Percentiles rank a stretch among this genome's conserved stretches.
Conservation (phyloP, 257 asterid genomes). For the Capsicum pubescens region DNA sequence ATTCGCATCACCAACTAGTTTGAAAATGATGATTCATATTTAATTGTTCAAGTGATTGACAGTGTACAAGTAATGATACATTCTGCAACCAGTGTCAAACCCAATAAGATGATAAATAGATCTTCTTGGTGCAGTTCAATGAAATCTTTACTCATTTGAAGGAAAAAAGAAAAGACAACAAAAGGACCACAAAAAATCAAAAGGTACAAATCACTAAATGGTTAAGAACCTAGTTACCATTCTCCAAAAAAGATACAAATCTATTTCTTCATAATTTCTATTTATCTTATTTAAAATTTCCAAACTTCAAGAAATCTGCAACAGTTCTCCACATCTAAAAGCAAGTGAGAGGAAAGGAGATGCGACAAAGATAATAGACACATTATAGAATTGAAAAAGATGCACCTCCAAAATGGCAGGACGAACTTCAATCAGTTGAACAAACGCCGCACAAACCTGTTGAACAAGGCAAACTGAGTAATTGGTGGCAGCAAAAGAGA, state of each 20-base stretch:
- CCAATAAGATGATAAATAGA: conserved; percentile 4
- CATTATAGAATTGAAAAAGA: conserved; percentile 23
- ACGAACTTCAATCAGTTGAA: conserved; percentile 87
- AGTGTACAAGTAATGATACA: conserved; percentile 5
- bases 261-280: neutral
- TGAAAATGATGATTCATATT: neutral
- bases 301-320: conserved; percentile 3
- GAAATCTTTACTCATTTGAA: neutral
- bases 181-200: neutral
- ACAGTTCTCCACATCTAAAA: conserved; percentile 19
- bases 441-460: conserved; percentile 98
- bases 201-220: neutral
- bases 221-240: neutral
- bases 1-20: neutral
- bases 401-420: conserved; percentile 78
- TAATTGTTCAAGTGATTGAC: conserved; percentile 14
- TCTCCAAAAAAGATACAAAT: neutral
- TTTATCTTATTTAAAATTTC: neutral
- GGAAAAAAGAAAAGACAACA: neutral
- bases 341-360: conserved; percentile 20
- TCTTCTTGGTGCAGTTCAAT: neutral
- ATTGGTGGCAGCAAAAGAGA: conserved; percentile 7
- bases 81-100: neutral
- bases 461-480: conserved; percentile 31
- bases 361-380: conserved; percentile 21